Evolutionary conservation across 257 asterid genomes (phyloP).

Genomic region (Prunella vulgaris): DNA sequence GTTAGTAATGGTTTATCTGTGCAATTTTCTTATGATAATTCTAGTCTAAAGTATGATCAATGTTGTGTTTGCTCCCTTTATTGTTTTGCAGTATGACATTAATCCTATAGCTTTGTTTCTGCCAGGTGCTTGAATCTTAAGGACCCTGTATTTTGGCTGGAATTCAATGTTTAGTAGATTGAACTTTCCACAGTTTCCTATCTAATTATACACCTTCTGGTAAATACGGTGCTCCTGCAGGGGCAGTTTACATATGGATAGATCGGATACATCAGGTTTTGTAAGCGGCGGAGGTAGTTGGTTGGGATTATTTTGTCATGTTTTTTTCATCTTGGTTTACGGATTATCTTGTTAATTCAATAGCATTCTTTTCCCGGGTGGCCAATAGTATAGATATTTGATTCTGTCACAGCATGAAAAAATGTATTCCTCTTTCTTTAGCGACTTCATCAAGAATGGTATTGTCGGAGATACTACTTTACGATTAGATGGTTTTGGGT

Average conservation of each 20-base stretch:
- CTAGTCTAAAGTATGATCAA: neutral
- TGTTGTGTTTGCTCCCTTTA: neutral
- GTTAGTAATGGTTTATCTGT: neutral
- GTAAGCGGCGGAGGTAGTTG: constrained; percentile 79
- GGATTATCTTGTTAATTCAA: constrained; percentile 25
- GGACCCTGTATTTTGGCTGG: constrained; percentile 12
- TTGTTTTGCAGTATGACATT: neutral
- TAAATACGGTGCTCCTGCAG: constrained; percentile 13
- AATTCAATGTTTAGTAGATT: constrained; percentile 22
- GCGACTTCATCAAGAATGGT: constrained; percentile 32
- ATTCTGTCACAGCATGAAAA: constrained; percentile 31
- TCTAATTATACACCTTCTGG: constrained; percentile 10
- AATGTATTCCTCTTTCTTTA: constrained; percentile 37
- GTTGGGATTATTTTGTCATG: constrained; percentile 31
- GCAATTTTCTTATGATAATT: neutral
- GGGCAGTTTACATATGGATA: constrained; percentile 55
- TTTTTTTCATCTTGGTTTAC: constrained; percentile 48
- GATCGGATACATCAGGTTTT: constrained; percentile 84
- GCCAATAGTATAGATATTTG: constrained; percentile 21
- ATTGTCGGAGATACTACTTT: constrained; percentile 67
- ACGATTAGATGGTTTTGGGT: constrained; percentile 72
- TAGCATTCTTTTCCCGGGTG: constrained; percentile 19
- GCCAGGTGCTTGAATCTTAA: constrained; percentile 38
- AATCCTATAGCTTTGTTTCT: constrained; percentile 14
- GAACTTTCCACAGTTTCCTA: neutral